Evolutionary conservation across 768 basidiomycete genomes (phyloP).

Genomic region (Suillus luteus): DNA sequence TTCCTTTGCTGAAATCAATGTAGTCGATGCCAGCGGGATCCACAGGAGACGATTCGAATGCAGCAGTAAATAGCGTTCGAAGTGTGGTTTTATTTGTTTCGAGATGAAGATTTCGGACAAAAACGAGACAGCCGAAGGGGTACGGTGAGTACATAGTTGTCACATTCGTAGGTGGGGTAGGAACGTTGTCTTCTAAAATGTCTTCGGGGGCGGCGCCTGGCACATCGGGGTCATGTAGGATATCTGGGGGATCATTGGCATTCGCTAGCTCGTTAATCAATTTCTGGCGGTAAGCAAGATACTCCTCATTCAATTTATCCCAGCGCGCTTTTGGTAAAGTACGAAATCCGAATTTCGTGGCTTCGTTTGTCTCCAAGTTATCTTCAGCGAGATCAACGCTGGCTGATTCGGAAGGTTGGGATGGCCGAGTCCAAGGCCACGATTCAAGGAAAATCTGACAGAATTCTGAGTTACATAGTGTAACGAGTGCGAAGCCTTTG

Average conservation of each 20-base stretch:
- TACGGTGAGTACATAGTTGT: slow-evolving; percentile 42
- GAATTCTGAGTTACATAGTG: slow-evolving; percentile 44
- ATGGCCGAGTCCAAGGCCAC: slow-evolving; percentile 63
- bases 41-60: slow-evolving; percentile 31
- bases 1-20: slow-evolving; percentile 77
- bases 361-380: slow-evolving; percentile 39
- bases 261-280: slow-evolving; percentile 51
- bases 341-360: slow-evolving; percentile 60
- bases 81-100: slow-evolving; percentile 84
- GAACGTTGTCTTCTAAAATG: background rate
- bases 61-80: slow-evolving; percentile 53
- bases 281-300: slow-evolving; percentile 58
- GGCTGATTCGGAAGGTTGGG: background rate
- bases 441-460: slow-evolving; percentile 42
- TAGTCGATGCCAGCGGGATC: slow-evolving; percentile 59
- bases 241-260: background rate
- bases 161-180: background rate
- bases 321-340: slow-evolving; percentile 57
- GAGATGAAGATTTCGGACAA: slow-evolving; percentile 67
- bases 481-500: slow-evolving; percentile 78
- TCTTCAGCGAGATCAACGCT: background rate
- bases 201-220: background rate
- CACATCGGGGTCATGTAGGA: background rate
- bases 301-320: slow-evolving; percentile 68
- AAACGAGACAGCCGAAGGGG: slow-evolving; percentile 68